These are phyloP conservation scores for Poronia punctata DNA, from an alignment of 495 filamentous ascomycete species.

Conservation along the genomic window DNA sequence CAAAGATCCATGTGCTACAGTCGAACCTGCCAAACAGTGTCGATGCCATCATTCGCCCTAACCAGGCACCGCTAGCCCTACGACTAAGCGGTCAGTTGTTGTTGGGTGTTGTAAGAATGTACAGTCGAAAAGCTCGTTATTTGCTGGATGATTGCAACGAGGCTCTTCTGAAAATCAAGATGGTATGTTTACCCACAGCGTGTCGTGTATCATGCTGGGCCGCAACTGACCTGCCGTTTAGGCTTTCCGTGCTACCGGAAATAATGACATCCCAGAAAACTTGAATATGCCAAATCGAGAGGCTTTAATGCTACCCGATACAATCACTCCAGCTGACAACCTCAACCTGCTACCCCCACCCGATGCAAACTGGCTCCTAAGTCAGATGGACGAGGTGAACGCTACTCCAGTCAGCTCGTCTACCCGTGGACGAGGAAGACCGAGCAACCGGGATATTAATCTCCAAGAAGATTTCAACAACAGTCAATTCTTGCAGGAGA, in stretches of 20 bases:
- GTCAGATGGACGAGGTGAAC: slow-evolving; percentile 52
- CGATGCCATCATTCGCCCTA: slow-evolving; percentile 85
- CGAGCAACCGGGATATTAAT: slow-evolving; percentile 58
- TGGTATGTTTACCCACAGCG: slow-evolving; percentile 54
- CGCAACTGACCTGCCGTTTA: slow-evolving; percentile 35
- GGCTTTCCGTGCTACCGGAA: slow-evolving; percentile 73
- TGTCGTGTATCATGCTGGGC: not conserved
- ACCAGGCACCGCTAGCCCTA: slow-evolving; percentile 90
- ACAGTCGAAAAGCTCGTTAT: slow-evolving; percentile 93
- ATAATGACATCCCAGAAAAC: slow-evolving; percentile 71
- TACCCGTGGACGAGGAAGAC: slow-evolving; percentile 46
- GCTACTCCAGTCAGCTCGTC: slow-evolving; percentile 34
- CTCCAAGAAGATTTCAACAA: slow-evolving; percentile 51
- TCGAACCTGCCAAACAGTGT: slow-evolving; percentile 90
- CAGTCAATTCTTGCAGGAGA: slow-evolving; percentile 64
- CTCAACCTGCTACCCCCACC: slow-evolving; percentile 59
- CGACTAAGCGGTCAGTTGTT: slow-evolving; percentile 90
- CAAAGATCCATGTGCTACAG: slow-evolving; percentile 88
- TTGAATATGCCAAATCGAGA: slow-evolving; percentile 55
- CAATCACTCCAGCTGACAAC: slow-evolving; percentile 82
- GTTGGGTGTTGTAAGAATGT: slow-evolving; percentile 92
- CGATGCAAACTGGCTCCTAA: slow-evolving; percentile 66
- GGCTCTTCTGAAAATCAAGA: slow-evolving; percentile 93
- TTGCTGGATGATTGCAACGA: slow-evolving; percentile 96
- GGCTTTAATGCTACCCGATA: slow-evolving; percentile 75